These are phyloP conservation scores for Kalmusia sp. DNA, from an alignment of 2,329 filamentous ascomycete genomes.

Conservation along the genomic window DNA sequence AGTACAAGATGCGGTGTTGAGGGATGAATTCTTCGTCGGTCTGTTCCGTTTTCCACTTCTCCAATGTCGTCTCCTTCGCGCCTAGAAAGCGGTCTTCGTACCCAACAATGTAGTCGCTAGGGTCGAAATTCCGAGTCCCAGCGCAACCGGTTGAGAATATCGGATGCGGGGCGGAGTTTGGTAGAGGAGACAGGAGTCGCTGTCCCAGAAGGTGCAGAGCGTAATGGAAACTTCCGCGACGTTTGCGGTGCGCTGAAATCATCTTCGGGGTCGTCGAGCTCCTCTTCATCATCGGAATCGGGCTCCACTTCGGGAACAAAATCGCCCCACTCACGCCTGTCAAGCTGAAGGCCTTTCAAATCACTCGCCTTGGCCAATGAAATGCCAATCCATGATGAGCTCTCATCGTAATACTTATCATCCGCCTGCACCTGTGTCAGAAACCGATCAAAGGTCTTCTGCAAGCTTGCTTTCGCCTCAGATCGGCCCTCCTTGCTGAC, in stretches of 20 bases:
- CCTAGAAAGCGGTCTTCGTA: slow-evolving; percentile 63
- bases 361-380: slow-evolving; percentile 44
- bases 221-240: slow-evolving; percentile 25
- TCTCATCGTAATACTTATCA: slow-evolving; percentile 46
- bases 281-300: slow-evolving; percentile 45
- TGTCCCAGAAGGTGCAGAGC: slow-evolving; percentile 16
- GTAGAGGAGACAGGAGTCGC: slow-evolving; percentile 26
- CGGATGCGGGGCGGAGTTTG: slow-evolving; percentile 47
- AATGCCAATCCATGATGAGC: slow-evolving; percentile 43
- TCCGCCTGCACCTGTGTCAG: slow-evolving; percentile 41
- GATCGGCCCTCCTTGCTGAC: slow-evolving; percentile 48
- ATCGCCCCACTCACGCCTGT: slow-evolving; percentile 59
- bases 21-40: slow-evolving; percentile 66
- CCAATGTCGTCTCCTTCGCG: slow-evolving; percentile 55
- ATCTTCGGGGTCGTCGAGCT: slow-evolving; percentile 24
- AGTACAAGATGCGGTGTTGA: slow-evolving; percentile 60
- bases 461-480: slow-evolving; percentile 53
- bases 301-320: slow-evolving; percentile 53
- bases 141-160: slow-evolving; percentile 57
- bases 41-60: slow-evolving; percentile 60
- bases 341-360: slow-evolving; percentile 50
- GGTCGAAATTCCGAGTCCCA: slow-evolving; percentile 58
- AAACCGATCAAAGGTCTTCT: slow-evolving; percentile 43
- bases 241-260: slow-evolving; percentile 13
- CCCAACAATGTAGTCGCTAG: slow-evolving; percentile 57